A percentile compares a stretch with the other conserved stretches of the same genome.
Conservation (phyloP, 768 basidiomycete species). For the Fistulinella prunicolor region DNA sequence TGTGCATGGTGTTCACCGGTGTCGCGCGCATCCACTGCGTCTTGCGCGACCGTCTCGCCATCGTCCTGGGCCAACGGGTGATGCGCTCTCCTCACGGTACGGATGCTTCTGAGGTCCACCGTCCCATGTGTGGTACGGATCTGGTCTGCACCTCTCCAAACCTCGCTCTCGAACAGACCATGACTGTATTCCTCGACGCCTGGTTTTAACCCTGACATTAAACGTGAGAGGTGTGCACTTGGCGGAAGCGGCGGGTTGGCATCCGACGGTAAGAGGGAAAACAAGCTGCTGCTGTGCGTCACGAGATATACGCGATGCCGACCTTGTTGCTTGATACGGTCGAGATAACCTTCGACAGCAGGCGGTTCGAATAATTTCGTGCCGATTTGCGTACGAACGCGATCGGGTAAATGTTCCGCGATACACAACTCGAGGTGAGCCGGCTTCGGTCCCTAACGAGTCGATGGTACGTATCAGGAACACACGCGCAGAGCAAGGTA, state of each 20-base stretch:
- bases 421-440: slow-evolving; percentile 73
- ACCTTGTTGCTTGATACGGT: slow-evolving; percentile 58
- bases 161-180: slow-evolving; percentile 48
- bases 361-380: slow-evolving; percentile 68
- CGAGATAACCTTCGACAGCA: slow-evolving; percentile 82
- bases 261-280: slow-evolving; percentile 47
- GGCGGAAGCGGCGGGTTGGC: slow-evolving; percentile 74
- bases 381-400: slow-evolving; percentile 39
- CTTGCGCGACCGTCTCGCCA: slow-evolving; percentile 26
- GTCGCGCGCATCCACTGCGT: slow-evolving; percentile 54
- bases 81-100: slow-evolving; percentile 57
- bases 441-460: slow-evolving; percentile 38
- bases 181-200: slow-evolving; percentile 29
- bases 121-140: slow-evolving; percentile 64
- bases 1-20: slow-evolving; percentile 56
- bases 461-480: slow-evolving; percentile 7
- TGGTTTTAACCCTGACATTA: slow-evolving; percentile 29
- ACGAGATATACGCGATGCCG: slow-evolving; percentile 66
- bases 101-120: slow-evolving; percentile 69
- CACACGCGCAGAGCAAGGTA: slow-evolving; percentile 2
- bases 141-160: slow-evolving; percentile 60
- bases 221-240: slow-evolving; percentile 38
- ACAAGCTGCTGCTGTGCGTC: slow-evolving; percentile 72
- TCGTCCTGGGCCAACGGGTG: slow-evolving; percentile 26
- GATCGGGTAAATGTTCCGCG: slow-evolving; percentile 61